These are phyloP conservation scores for Fraxinus paxiana DNA, from an alignment of 305 asterid genomes.

Conservation along the genomic window DNA sequence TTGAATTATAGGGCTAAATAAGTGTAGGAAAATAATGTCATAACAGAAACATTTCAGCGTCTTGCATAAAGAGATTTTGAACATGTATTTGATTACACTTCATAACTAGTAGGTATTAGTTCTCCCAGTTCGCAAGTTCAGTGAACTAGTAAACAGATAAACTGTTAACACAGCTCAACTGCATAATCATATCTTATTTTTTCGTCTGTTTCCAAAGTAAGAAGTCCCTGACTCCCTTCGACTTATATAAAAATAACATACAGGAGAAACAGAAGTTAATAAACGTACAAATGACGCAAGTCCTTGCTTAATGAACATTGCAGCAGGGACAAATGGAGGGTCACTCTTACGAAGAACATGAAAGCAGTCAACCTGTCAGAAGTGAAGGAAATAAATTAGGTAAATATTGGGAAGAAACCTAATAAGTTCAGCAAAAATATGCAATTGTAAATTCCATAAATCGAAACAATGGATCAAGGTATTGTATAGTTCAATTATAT, in stretches of 20 bases:
- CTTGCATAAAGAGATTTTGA: background rate
- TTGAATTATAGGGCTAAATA: background rate
- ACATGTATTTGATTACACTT: background rate
- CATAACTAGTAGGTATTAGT: background rate
- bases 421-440: background rate
- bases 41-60: background rate
- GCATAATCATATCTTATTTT: background rate
- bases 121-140: conserved; percentile 4
- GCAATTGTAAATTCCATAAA: background rate
- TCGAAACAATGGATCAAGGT: background rate
- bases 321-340: conserved; percentile 84
- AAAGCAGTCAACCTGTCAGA: conserved; percentile 83
- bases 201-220: background rate
- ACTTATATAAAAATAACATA: background rate
- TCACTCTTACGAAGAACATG: conserved; percentile 93
- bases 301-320: conserved; percentile 83
- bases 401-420: background rate
- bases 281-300: conserved; percentile 74
- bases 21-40: background rate
- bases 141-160: conserved; percentile 1
- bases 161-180: background rate
- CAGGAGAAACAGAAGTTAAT: conserved; percentile 17
- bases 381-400: conserved; percentile 21
- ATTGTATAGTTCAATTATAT: background rate
- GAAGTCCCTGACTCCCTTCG: background rate